Evolutionary conservation across 108 stramenopile genomes (phyloP), one percentile per base, ranked within the genome.

Genomic region (Pseudonitzschia multistriata): DNA sequence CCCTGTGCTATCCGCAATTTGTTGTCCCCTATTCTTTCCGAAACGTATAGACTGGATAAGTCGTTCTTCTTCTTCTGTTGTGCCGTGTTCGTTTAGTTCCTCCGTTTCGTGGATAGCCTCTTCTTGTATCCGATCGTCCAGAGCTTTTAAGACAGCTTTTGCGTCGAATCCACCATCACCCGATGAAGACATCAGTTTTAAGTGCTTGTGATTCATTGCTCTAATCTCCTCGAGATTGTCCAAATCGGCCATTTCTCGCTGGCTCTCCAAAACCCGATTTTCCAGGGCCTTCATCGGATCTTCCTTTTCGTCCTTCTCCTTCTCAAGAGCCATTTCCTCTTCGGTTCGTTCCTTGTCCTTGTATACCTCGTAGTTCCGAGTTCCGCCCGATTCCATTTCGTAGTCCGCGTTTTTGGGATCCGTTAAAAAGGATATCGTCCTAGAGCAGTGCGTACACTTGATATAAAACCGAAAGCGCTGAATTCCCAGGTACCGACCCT

Each of bases 401-500:
- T 99, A 99, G 68, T 99, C 98, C 27, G 89, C 81, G 78, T 97
- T 97, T 70, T 99, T 74, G 0, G 98, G 98, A 79, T 99, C 98
- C 7, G 98, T 99, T 70, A 93, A 76, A 70, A 99, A 97, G 14
- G 96, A 88, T 27, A 98, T 75, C 13, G 95, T 93, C 29, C 93
- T 64, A 15, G 75, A 68, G 68, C 98, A 98, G 34, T 83, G 88
- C 35, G 84, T 84, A 70, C 98, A 99, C 71, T 97, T 97, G 78
- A 99, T 94, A 61, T 96, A 96, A 68, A 97, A 96, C 30, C 98
- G 85, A 79, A 73, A 96, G 33, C 92, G 84, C 59, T 91, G 88
- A 63, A 99, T 97, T 37, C 97, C 96, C 70, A 97, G 72, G 83
- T 99, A 99, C 53, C 87, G 82, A 39, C 97, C 97, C 52, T 89